Evolutionary conservation across 768 basidiomycete species (phyloP).

Genomic region (Leccinum disarticulatum): DNA sequence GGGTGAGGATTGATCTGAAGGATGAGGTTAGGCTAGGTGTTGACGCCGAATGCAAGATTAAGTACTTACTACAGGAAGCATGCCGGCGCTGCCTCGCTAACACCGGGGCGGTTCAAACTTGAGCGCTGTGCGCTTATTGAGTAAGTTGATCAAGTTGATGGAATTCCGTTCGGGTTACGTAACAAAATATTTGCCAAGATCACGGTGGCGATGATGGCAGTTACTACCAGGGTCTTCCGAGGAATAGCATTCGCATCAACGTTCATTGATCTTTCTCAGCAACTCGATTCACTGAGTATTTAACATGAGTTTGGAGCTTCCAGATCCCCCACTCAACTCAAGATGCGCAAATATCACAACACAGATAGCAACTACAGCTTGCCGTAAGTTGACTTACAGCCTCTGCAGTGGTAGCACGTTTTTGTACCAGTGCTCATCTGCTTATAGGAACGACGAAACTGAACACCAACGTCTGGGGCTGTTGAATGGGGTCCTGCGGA

Average conservation of each 20-base stretch:
- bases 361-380: slow-evolving; percentile 4
- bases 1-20: no score
- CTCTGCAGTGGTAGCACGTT: no score
- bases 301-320: not conserved
- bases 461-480: slow-evolving; percentile 4
- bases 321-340: not conserved
- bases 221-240: not conserved
- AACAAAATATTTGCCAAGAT: not conserved
- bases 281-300: not conserved
- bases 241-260: not conserved
- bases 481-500: not conserved
- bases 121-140: no score
- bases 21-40: no score
- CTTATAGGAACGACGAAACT: not conserved
- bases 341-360: slow-evolving; percentile 5
- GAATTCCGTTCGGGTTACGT: no score
- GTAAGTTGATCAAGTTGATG: no score
- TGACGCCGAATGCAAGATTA: no score
- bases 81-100: no score
- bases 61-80: no score
- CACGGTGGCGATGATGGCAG: not conserved
- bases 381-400: not conserved
- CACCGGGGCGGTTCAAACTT: no score
- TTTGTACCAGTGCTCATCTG: not conserved
- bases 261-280: not conserved